Evolutionary conservation across 1,139 yeast species (phyloP), one percentile per base, ranked within the genome.

Genomic region (Blastobotrys ciferrii): DNA sequence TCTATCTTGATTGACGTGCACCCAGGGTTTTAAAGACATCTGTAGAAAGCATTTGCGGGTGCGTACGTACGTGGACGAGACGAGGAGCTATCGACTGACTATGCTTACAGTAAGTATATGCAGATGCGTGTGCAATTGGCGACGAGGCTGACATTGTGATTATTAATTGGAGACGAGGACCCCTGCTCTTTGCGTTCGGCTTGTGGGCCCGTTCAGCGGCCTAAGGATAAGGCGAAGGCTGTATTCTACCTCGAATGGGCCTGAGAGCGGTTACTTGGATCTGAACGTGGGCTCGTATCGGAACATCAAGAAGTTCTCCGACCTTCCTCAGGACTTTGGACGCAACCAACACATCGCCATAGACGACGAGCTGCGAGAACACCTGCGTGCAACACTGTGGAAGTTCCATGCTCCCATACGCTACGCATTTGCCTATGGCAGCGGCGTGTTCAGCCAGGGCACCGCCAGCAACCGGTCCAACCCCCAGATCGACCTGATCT

Each of bases 381-480:
- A 76, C 14, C 69, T 87, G 39, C 67, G 74, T 18, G 67, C 73
- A 1, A 74, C 86, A 2, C 64, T 83, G 18, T 66, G 78, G 63
- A 70, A 76, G 39, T 87, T 87, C 63, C 69, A 78, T 43, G 84
- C 89, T 0, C 89, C 92, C 0, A 77, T 87, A 18, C 71, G 79
- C 49, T 84, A 77, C 58, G 84, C 92, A 0, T 84, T 91, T 66
- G 99, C 98, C 0, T 94, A 94, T 66, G 99, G 99, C 1, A 86
- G 95, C 6, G 97, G 96, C 2, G 96, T 94, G 0, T 86, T 94
- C 58, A 77, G 82, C 28, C 98, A 94, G 65, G 89, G 89, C 3
- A 58, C 63, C 4, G 63, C 66, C 31, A 60, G 65, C 25, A 54
- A 51, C 18, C 42, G 53, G 12, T 44, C 53, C 19, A 44, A 48